Base-by-base conservation (phyloP, 495 filamentous ascomycete species). In the Xylaria curta region DNA sequence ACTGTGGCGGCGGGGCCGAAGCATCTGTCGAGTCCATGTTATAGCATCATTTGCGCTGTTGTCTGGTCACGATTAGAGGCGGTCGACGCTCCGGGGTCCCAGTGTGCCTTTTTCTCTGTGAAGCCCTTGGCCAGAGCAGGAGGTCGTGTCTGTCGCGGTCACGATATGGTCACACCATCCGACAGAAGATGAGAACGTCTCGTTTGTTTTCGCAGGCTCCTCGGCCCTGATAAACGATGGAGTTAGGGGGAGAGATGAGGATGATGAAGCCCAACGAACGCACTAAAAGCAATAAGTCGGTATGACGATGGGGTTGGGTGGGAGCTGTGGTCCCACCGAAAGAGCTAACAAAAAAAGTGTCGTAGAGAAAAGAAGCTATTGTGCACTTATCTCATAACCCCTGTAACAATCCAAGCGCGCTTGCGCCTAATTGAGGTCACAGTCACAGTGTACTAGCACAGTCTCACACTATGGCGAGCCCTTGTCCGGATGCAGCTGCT, bases 11-110 rank as follows among this genome's bases (percentile, higher is more conserved):
- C 42, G 61, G 60, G 47, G 72, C 58, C 66, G 68, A 65, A 24
- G 66, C 28, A 72, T 72, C 68, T 68, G 65, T 66, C 26, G 49
- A 44, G 28, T 71, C 74, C 77, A 79, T 79, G 40, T 68, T 73
- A 53, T 70, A 71, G 70, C 75, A 77, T 79, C 72, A 47, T 74
- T 73, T 68, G n/a, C 21, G 38, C 68, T 73, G 72, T 66, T 33
- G 44, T 73, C 65, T 66, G 33, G 44, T 73, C 65, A 76, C 76
- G 53, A 38, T 65, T 38, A 38, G 36, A 54, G 36, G 36, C 58
- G 68, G 33, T 31, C 26, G 60, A 56, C 44, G 47, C 59, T 36
- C 65, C 65, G 65, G 21, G 28, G 1, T 67, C 36, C 36, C 21
- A 56, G 33, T 36, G 9, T 67, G 26, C 31, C 33, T 8, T 8